Base-by-base conservation (phyloP, 352 stramenopile species). In the Phytophthora pinifolia region DNA sequence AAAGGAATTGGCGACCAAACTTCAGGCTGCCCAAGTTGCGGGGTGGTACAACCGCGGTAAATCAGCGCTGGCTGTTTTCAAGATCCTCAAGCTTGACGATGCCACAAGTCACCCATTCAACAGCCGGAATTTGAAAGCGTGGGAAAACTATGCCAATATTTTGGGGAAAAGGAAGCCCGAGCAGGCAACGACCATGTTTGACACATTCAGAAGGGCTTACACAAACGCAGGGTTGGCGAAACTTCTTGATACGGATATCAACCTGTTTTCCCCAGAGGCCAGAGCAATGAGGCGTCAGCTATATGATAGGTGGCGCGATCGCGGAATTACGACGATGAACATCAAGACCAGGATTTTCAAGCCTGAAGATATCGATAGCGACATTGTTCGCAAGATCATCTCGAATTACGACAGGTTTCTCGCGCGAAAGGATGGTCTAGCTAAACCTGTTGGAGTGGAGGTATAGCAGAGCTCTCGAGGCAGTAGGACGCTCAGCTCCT, bases 181-280 rank as follows among this genome's bases (percentile, higher is more conserved):
- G 35, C n/a, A 42, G 15, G 14, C 15, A 13, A 42, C 15, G 4
- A 27, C 35, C n/a, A 42, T 25, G 15, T 42, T 42, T 18, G n/a
- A 42, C n/a, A 25, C 35, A 22, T 42, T 42, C 15, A 22, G 35
- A 42, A 42, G 12, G 35, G 35, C 13, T 27, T 42, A 42, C 35
- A 42, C 5, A 27, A 17, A 42, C 6, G 14, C 13, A 1, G 35
- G 35, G 14, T 7, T 42, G n/a, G 35, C 35, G 13, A 42, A 17
- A 9, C 13, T 42, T n/a, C 1, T 42, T 22, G 35, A 42, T 7
- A 27, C 35, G 14, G n/a, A n/a, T n/a, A n/a, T n/a, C n/a, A n/a
- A n/a, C n/a, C n/a, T n/a, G n/a, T n/a, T n/a, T n/a, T n/a, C n/a
- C n/a, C n/a, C n/a, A n/a, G n/a, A n/a, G n/a, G n/a, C n/a, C n/a